Conservation (phyloP, 2,329 filamentous ascomycete genomes). For the Paracoccidioides brasiliensis region DNA sequence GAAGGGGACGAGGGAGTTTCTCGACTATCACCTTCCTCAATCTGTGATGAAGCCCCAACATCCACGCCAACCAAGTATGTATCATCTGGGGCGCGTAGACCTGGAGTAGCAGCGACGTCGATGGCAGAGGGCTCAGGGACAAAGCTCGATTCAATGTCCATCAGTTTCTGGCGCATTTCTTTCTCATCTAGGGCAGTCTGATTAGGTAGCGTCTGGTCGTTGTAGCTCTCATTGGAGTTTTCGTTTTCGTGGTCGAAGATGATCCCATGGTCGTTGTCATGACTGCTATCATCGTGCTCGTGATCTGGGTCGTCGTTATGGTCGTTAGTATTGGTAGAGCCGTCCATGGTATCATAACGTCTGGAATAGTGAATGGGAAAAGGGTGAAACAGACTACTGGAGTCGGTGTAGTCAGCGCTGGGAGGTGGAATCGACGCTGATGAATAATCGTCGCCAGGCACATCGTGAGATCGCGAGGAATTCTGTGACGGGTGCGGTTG, state of each 20-base stretch:
- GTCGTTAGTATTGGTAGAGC: constrained; percentile 3
- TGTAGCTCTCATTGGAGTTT: constrained; percentile 2
- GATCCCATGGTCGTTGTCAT: constrained; percentile 15
- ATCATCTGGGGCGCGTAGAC: constrained; percentile 25
- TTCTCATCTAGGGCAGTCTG: constrained; percentile 40
- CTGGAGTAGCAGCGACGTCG: constrained; percentile 17
- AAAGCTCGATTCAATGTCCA: constrained; percentile 53
- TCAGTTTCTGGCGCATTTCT: constrained; percentile 46
- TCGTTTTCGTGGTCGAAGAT: not conserved
- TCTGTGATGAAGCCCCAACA: constrained; percentile 9
- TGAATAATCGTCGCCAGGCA: not conserved
- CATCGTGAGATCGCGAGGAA: not conserved
- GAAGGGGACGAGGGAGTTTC: constrained; percentile 11
- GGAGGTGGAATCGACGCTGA: not conserved
- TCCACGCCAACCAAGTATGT: constrained; percentile 31
- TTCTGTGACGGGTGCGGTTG: not conserved
- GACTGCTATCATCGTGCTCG: constrained; percentile 14
- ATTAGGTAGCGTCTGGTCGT: constrained; percentile 16
- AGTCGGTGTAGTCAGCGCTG: not conserved
- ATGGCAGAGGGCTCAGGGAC: constrained; percentile 41
- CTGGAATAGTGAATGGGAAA: not conserved
- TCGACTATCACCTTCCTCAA: constrained; percentile 7
- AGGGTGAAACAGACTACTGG: constrained; percentile 5
- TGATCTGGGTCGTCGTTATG: constrained; percentile 1
- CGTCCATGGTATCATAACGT: constrained; percentile 4